Conservation (phyloP, 768 basidiomycete species). For the Boletus fagicola region DNA sequence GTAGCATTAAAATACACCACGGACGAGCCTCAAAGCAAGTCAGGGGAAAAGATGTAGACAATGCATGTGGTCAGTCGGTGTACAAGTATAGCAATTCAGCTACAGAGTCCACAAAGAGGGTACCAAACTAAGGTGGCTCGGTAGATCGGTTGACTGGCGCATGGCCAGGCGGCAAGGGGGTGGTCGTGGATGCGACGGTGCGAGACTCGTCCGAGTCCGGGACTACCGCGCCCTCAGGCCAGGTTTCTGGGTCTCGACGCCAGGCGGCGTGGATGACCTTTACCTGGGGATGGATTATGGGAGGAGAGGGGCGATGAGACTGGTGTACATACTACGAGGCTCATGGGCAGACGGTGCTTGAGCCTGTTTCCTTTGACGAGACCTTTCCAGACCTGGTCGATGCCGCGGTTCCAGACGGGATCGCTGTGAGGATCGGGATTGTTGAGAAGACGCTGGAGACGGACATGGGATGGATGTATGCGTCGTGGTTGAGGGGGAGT, state of each 20-base stretch:
- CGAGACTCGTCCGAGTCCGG: conserved; percentile 59
- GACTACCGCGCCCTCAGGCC: conserved; percentile 63
- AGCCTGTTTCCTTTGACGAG: conserved; percentile 58
- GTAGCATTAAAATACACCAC: conserved; percentile 5
- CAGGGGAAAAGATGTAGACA: background rate
- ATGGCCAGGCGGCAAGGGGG: background rate
- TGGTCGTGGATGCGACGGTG: background rate
- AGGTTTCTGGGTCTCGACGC: conserved; percentile 68
- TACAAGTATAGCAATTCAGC: background rate
- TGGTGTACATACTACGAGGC: conserved; percentile 51
- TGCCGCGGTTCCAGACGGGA: conserved; percentile 52
- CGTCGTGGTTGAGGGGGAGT: conserved; percentile 25
- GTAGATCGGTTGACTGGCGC: background rate
- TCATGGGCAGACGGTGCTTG: conserved; percentile 60
- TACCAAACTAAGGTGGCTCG: conserved; percentile 5
- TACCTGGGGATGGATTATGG: conserved; percentile 44
- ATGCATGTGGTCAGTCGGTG: background rate
- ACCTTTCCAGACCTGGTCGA: conserved; percentile 63
- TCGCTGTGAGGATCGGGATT: conserved; percentile 49
- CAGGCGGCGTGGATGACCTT: conserved; percentile 73
- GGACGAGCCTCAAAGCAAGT: conserved; percentile 1
- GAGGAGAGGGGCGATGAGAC: background rate
- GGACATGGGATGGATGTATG: conserved; percentile 41
- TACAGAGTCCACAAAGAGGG: background rate
- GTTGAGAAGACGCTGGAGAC: conserved; percentile 51